These are phyloP conservation scores for Spiromastix sp. DNA, from an alignment of 2,329 filamentous ascomycete species.

Conservation along the genomic window DNA sequence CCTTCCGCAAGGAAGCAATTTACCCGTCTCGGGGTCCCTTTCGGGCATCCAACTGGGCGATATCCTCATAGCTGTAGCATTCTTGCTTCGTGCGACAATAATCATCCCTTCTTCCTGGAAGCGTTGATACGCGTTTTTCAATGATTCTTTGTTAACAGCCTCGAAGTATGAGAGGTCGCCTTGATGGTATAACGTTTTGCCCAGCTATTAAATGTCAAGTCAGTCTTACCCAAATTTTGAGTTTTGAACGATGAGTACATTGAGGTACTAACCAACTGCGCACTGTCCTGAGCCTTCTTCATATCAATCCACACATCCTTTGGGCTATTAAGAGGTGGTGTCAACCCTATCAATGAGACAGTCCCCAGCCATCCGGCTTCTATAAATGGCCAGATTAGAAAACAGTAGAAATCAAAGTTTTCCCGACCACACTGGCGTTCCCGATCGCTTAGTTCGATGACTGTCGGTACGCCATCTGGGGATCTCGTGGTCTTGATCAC, in stretches of 20 bases:
- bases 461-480: conserved; percentile 46
- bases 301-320: conserved; percentile 69
- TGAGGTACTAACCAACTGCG: conserved; percentile 58
- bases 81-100: conserved; percentile 57
- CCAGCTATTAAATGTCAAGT: conserved; percentile 47
- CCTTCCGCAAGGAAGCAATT: conserved; percentile 58
- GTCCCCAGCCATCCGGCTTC: conserved; percentile 89
- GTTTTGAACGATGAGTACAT: no score
- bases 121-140: conserved; percentile 82
- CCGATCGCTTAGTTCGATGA: conserved; percentile 61
- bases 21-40: conserved; percentile 51
- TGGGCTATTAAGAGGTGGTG: conserved; percentile 53
- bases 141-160: conserved; percentile 93
- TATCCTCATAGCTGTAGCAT: conserved; percentile 50
- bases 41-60: conserved; percentile 64
- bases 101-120: conserved; percentile 90
- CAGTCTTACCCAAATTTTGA: no score
- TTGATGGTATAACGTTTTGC: conserved; percentile 95
- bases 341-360: conserved; percentile 76
- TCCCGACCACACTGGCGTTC: conserved; percentile 75
- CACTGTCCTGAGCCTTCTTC: conserved; percentile 66
- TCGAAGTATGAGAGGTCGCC: conserved; percentile 96
- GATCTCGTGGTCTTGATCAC: conserved; percentile 59
- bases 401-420: conserved; percentile 98
- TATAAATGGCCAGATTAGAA: conserved; percentile 96